These are phyloP conservation scores for Penicillium sp. DNA, from an alignment of 2,329 filamentous ascomycete genomes.

Conservation along the genomic window DNA sequence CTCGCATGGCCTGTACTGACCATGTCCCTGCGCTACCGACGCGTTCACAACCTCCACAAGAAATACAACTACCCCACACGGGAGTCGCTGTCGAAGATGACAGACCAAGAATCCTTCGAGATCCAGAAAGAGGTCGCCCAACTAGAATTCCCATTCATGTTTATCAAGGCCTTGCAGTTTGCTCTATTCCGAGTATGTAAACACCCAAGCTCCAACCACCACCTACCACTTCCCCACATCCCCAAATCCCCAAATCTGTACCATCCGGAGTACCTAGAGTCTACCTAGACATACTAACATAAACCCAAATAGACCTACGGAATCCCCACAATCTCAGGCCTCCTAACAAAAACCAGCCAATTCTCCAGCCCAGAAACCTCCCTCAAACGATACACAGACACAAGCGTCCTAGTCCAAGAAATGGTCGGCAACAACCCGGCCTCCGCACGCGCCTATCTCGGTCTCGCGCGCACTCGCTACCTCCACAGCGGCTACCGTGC, in stretches of 20 bases:
- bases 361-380: slow-evolving; percentile 47
- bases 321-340: slow-evolving; percentile 52
- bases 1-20: slow-evolving; percentile 30
- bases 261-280: too few species aligned
- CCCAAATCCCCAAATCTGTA: background rate
- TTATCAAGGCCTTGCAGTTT: slow-evolving; percentile 53
- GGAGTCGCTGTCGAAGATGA: slow-evolving; percentile 51
- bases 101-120: slow-evolving; percentile 50
- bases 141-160: slow-evolving; percentile 56
- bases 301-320: slow-evolving; percentile 49
- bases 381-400: slow-evolving; percentile 54
- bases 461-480: slow-evolving; percentile 62
- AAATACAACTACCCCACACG: slow-evolving; percentile 47
- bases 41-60: slow-evolving; percentile 38
- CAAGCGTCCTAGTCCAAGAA: slow-evolving; percentile 49
- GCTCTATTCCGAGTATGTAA: slow-evolving; percentile 53
- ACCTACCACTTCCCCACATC: background rate
- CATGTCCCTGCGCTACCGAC: slow-evolving; percentile 30
- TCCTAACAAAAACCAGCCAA: slow-evolving; percentile 51
- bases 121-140: slow-evolving; percentile 48
- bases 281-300: too few species aligned
- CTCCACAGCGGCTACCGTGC: slow-evolving; percentile 57
- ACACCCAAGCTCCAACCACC: background rate
- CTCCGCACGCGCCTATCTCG: slow-evolving; percentile 47
- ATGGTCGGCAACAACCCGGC: slow-evolving; percentile 45